Evolutionary conservation across 1,284 basidiomycete species (phyloP).

Genomic region (Grifola frondosa): DNA sequence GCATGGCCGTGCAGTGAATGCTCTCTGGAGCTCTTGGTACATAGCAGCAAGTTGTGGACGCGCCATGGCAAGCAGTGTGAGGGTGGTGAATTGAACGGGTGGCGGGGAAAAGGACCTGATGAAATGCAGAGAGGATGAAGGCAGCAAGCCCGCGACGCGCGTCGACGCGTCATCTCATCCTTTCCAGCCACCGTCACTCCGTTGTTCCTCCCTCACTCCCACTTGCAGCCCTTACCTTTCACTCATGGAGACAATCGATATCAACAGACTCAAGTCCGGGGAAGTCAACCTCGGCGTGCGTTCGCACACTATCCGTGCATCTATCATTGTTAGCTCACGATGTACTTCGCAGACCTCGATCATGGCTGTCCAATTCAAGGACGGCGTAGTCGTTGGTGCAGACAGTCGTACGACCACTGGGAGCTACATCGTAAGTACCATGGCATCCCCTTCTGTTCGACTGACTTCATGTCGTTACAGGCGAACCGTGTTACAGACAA

Average conservation of each 20-base stretch:
- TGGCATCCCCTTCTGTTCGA: not conserved
- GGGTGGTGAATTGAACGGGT: slow-evolving; percentile 5
- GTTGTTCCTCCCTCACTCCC: slow-evolving; percentile 25
- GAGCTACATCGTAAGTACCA: slow-evolving; percentile 81
- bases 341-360: slow-evolving; percentile 91
- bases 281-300: slow-evolving; percentile 94
- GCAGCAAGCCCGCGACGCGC: slow-evolving; percentile 49
- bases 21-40: slow-evolving; percentile 60
- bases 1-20: slow-evolving; percentile 60
- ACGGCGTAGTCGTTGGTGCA: slow-evolving; percentile 94
- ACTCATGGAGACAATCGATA: slow-evolving; percentile 72
- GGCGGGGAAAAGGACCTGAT: slow-evolving; percentile 23
- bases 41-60: slow-evolving; percentile 55
- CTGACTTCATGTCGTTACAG: slow-evolving; percentile 35
- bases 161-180: slow-evolving; percentile 44
- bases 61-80: slow-evolving; percentile 41
- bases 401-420: slow-evolving; percentile 97
- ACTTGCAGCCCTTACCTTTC: slow-evolving; percentile 17
- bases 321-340: slow-evolving; percentile 3
- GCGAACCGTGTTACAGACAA: slow-evolving; percentile 99
- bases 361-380: slow-evolving; percentile 98
- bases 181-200: slow-evolving; percentile 26
- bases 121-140: slow-evolving; percentile 34
- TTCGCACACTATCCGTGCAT: slow-evolving; percentile 15
- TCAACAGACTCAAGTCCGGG: slow-evolving; percentile 80